Percentiles rank a stretch among this genome's conserved stretches.
Conservation (phyloP, 148 eudicot genomes). For the Cornus controversa region DNA sequence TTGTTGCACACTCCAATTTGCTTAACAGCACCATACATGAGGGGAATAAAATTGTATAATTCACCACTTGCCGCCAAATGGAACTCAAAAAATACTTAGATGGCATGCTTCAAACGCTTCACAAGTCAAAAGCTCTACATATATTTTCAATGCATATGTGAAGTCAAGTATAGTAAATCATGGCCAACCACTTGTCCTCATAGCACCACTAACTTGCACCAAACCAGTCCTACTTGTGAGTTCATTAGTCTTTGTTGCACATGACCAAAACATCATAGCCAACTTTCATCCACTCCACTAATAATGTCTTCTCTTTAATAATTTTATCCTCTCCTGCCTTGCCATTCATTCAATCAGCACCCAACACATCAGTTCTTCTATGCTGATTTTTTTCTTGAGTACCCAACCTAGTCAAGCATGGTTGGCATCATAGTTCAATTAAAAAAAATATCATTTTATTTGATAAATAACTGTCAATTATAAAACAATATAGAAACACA, state of each 20-base stretch:
- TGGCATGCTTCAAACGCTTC: no score
- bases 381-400: not conserved
- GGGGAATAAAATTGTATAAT: not conserved
- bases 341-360: not conserved
- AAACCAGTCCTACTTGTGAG: not conserved
- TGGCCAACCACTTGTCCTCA: not conserved
- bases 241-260: not conserved
- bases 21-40: not conserved
- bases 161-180: not conserved
- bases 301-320: not conserved
- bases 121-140: no score
- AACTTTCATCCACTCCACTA: not conserved
- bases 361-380: not conserved
- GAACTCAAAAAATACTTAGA: not conserved
- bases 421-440: no score
- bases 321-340: not conserved
- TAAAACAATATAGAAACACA: not conserved
- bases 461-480: not conserved
- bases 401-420: not conserved
- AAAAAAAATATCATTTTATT: not conserved
- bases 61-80: not conserved
- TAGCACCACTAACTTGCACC: constrained; percentile 6
- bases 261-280: not conserved
- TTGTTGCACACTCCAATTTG: not conserved
- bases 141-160: no score